phyloP scores from a whole-genome alignment of 2,329 filamentous ascomycete species.

The Sarocladium oryzae region DNA sequence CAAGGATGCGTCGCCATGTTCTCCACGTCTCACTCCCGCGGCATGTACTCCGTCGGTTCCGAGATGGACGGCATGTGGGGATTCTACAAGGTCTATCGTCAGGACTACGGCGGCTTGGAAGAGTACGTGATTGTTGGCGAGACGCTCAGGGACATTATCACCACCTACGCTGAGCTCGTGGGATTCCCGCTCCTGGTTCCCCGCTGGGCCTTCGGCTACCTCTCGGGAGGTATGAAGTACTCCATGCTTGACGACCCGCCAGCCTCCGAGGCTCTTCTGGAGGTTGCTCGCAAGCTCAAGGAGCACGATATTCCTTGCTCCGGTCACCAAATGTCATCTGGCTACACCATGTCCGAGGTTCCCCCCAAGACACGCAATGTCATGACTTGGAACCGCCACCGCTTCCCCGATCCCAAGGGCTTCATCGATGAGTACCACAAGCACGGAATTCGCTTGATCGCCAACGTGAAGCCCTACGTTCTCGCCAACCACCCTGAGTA shows the following conservation, averaged over 20 bases:
- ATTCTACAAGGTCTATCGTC: constrained; percentile 66
- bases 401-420: constrained; percentile 61
- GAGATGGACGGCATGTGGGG: constrained; percentile 75
- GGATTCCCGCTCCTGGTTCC: constrained; percentile 63
- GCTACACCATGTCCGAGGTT: constrained; percentile 61
- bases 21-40: constrained; percentile 58
- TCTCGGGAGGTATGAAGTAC: constrained; percentile 57
- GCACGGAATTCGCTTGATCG: constrained; percentile 59
- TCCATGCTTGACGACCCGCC: constrained; percentile 42
- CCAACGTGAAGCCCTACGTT: constrained; percentile 70
- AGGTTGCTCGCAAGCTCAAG: constrained; percentile 55
- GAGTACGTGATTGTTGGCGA: constrained; percentile 63
- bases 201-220: constrained; percentile 66
- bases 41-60: constrained; percentile 59
- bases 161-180: constrained; percentile 59
- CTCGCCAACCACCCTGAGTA: constrained; percentile 62
- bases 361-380: constrained; percentile 66
- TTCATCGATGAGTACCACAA: constrained; percentile 57
- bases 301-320: constrained; percentile 63
- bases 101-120: constrained; percentile 66
- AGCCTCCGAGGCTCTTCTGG: constrained; percentile 52
- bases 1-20: constrained; percentile 60
- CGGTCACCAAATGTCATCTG: constrained; percentile 66
- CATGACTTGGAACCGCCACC: constrained; percentile 60
- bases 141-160: constrained; percentile 60